Base-by-base conservation (phyloP, 163 green algal species). In the Coccomyxa subellipsoidea region DNA sequence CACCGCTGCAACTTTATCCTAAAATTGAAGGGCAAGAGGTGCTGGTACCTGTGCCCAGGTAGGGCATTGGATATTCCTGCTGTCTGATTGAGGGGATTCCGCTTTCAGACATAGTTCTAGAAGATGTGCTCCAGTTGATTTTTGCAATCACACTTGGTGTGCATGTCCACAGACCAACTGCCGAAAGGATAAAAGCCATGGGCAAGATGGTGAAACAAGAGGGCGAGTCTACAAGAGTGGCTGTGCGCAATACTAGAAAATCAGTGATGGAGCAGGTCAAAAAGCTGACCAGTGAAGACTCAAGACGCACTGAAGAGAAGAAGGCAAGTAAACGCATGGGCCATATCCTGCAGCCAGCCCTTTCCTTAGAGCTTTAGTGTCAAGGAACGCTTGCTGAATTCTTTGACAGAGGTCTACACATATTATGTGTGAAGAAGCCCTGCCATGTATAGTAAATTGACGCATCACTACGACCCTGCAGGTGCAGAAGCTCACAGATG, bases 21-120 rank as follows among this genome's bases (percentile, higher is more conserved):
- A 78, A 76, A 34, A 54, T 76, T 9, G 85, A 91, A 70, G 89
- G 89, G 4, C 88, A 90, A 77, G 89, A 92, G 32, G 81, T 92
- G 25, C 54, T 91, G 70, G 82, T 92, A 12, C 86, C 85, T 23
- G 81, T 92, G 38, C 89, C 89, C 0, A 73, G 82, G 85, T 85
- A 59, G 4, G 54, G 8, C 35, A n/a, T n/a, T n/a, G n/a, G n/a
- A n/a, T n/a, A n/a, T n/a, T n/a, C n/a, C n/a, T n/a, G n/a, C n/a
- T n/a, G n/a, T n/a, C n/a, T n/a, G n/a, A n/a, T n/a, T n/a, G n/a
- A n/a, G n/a, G n/a, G n/a, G n/a, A n/a, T n/a, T n/a, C n/a, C n/a
- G n/a, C n/a, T n/a, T n/a, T n/a, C n/a, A n/a, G n/a, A n/a, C n/a
- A n/a, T n/a, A n/a, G n/a, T n/a, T n/a, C n/a, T n/a, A n/a, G n/a